Evolutionary conservation across 2,329 filamentous ascomycete species (phyloP).

Genomic region (Aspergillaceae sp.): DNA sequence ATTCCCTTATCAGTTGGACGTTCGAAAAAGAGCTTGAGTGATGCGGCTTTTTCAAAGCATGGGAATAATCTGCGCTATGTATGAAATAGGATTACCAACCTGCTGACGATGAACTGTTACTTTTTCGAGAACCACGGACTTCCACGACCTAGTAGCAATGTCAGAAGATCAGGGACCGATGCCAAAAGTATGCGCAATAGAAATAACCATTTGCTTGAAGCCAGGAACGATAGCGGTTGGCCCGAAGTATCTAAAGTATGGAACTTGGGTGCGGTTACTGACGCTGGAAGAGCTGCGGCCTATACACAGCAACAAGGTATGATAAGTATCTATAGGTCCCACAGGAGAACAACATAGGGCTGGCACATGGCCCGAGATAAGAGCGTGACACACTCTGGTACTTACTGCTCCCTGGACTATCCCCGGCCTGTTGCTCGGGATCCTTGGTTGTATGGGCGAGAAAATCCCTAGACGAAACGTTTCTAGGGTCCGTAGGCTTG

Average conservation of each 20-base stretch:
- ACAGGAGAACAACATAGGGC: background rate
- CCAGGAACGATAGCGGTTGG: slow-evolving; percentile 85
- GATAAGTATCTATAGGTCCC: background rate
- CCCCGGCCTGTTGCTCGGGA: slow-evolving; percentile 14
- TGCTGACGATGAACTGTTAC: slow-evolving; percentile 32
- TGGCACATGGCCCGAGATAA: background rate
- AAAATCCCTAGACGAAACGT: slow-evolving; percentile 10
- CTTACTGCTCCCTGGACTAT: slow-evolving; percentile 33
- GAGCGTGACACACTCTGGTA: slow-evolving; percentile 1
- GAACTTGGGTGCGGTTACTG: slow-evolving; percentile 47
- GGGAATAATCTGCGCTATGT: too few species aligned
- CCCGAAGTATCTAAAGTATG: slow-evolving; percentile 85
- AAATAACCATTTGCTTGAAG: slow-evolving; percentile 77
- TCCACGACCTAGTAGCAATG: slow-evolving; percentile 47
- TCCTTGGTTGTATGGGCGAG: slow-evolving; percentile 15
- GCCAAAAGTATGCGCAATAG: background rate
- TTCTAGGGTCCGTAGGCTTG: slow-evolving; percentile 12
- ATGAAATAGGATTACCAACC: slow-evolving; percentile 16
- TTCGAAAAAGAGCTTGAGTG: too few species aligned
- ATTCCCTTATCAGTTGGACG: background rate
- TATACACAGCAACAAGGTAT: slow-evolving; percentile 5
- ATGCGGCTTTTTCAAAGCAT: background rate
- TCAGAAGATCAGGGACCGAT: slow-evolving; percentile 10
- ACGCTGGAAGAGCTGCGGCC: slow-evolving; percentile 32
- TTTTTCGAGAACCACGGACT: slow-evolving; percentile 49